Evolutionary conservation across 805 yeast genomes (phyloP).

Genomic region (Yueomyces sp.): DNA sequence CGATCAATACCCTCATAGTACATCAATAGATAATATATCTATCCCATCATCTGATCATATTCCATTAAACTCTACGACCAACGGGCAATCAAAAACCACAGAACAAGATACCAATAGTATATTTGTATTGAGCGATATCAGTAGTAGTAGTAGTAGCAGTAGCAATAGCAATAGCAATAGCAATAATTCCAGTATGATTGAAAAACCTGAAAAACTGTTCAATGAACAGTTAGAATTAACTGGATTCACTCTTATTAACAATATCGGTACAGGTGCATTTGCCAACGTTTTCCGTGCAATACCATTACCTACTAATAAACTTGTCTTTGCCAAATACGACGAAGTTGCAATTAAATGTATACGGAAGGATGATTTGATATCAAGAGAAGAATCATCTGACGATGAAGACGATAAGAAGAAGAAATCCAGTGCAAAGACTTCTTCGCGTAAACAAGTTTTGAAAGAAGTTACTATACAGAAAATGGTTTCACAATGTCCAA

Average conservation of each 20-base stretch:
- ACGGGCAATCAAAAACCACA: no score
- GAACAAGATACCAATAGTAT: no score
- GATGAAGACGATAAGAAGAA: slow-evolving; percentile 5
- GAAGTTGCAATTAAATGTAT: slow-evolving; percentile 45
- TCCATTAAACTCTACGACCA: no score
- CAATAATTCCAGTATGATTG: not conserved
- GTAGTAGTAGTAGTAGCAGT: no score
- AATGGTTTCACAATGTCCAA: slow-evolving; percentile 39
- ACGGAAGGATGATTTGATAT: slow-evolving; percentile 53
- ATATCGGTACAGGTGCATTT: slow-evolving; percentile 74
- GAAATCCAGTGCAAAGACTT: slow-evolving; percentile 7
- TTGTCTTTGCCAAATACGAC: slow-evolving; percentile 7
- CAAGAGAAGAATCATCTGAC: slow-evolving; percentile 23
- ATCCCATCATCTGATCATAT: no score
- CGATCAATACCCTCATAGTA: no score
- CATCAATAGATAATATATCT: no score
- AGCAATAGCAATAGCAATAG: not conserved
- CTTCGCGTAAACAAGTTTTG: slow-evolving; percentile 42
- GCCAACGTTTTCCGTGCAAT: slow-evolving; percentile 58
- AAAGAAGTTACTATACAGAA: slow-evolving; percentile 70
- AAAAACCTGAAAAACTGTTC: slow-evolving; percentile 5
- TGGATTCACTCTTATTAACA: slow-evolving; percentile 28
- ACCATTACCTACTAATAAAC: slow-evolving; percentile 10
- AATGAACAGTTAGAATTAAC: slow-evolving; percentile 25
- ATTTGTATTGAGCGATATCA: no score